Evolutionary conservation across 129 eudicot species (phyloP).

Genomic region (Silybum marianum): DNA sequence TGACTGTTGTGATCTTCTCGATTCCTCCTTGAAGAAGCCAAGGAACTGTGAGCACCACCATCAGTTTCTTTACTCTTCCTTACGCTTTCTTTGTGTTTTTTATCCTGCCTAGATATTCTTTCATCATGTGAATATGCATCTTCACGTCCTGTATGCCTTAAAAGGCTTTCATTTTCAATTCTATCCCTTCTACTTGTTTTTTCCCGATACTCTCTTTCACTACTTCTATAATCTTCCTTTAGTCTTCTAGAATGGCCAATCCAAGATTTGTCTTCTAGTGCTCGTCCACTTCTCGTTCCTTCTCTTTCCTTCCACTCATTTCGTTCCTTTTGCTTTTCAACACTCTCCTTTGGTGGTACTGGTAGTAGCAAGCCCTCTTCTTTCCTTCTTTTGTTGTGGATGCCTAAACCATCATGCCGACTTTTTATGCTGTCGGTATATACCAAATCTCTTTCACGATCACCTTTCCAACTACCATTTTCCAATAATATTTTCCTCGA

Average conservation of each 20-base stretch:
- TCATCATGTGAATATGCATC: conserved; percentile 70
- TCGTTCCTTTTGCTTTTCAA: conserved; percentile 74
- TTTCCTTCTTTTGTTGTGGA: conserved; percentile 50
- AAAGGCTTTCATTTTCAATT: conserved; percentile 53
- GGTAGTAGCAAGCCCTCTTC: conserved; percentile 57
- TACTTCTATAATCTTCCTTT: conserved; percentile 69
- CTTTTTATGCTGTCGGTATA: no score
- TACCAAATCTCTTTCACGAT: conserved; percentile 55
- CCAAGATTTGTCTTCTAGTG: conserved; percentile 56
- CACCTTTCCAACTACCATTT: conserved; percentile 65
- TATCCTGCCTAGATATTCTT: conserved; percentile 74
- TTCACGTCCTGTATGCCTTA: conserved; percentile 69
- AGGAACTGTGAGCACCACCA: conserved; percentile 42
- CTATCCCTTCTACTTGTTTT: conserved; percentile 65
- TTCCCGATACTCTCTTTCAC: conserved; percentile 65
- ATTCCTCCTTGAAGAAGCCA: conserved; percentile 55
- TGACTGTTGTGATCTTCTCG: conserved; percentile 64
- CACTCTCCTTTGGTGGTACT: conserved; percentile 69
- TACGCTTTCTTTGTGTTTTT: conserved; percentile 57
- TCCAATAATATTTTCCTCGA: conserved; percentile 55
- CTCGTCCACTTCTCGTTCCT: conserved; percentile 40
- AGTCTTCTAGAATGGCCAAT: conserved; percentile 61
- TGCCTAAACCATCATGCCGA: no score
- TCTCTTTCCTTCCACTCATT: conserved; percentile 91
- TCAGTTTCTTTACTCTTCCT: conserved; percentile 73